Evolutionary conservation across 805 yeast species (phyloP), one percentile per base, ranked within the genome.

Genomic region (Jamesozyma gamospora): DNA sequence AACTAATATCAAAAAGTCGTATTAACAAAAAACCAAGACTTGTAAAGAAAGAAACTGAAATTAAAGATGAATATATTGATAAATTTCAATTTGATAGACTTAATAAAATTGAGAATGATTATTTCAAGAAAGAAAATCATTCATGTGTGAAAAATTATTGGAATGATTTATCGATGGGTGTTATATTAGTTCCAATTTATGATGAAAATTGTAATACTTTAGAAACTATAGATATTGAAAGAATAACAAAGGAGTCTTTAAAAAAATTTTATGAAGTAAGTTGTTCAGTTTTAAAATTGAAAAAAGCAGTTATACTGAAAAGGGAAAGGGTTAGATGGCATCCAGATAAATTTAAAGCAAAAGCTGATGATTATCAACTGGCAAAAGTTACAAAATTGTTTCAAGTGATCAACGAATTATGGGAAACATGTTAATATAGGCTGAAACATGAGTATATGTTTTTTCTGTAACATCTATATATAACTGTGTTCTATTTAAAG

Each of bases 281-380:
- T 28, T 30, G 42, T 26, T 3, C 14, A 2, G 15, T 36, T 11
- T 28, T 45, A 32, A 32, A 39, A 5, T 4, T 15, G 10, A 37
- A 41, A 4, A 16, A 37, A 21, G 17, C 36, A 28, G 41, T 48
- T 5, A 44, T 58, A 9, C 42, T 65, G 18, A 74, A 70, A 42
- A 47, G 42, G 24, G 86, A 79, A 48, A 54, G 86, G 40, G 55
- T 79, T 5, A 58, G 73, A 44, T 79, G 86, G 86, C 87, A 79
- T 53, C 87, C 87, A 1, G 87, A 79, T 51, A 71, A 69, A 49
- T 21, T 21, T 21, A 21, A 21, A 21, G 5, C 8, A 8, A 21
- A 21, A 21, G 5, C 8, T 21, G 8, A 21, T 6, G 8, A 21
- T 21, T 21, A 8, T 21, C 24, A 21, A 21, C 5, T 21, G 24